Base-by-base conservation (phyloP, 768 basidiomycete species). In the Leccinum variicolor region DNA sequence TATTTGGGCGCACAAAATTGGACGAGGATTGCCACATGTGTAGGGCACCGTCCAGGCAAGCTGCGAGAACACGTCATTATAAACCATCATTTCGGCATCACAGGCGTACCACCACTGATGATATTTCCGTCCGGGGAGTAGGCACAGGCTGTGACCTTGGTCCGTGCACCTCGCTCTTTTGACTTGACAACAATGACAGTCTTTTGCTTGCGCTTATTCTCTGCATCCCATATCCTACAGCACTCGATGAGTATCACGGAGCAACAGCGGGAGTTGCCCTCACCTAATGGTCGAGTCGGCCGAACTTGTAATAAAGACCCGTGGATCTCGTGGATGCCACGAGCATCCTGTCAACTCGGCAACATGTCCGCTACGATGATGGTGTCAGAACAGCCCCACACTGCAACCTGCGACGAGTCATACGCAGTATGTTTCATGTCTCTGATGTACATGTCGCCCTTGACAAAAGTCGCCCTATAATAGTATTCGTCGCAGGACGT, bases 371-470 rank as follows among this genome's bases (percentile, higher is more conserved):
- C 95, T 98, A 57, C 19, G 58, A 28, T 15, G 23, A 51, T 25
- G 25, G 11, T n/a, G 54, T 61, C 19, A 68, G 55, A 17, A 25
- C 45, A 11, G 45, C 55, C 39, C 54, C 41, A 52, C 25, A 34
- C 31, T n/a, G 62, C 51, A 19, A 59, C 45, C 49, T 26, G 52
- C 49, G 63, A 59, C 9, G 28, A 57, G 50, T 77, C 94, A 63
- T 66, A 96, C 96, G 89, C 82, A n/a, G 97, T 99, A 69, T 98
- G 89, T 74, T 93, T 93, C 92, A 99, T 95, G 75, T 99, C 97
- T 55, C 97, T 89, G 64, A 99, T 91, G 72, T 98, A 99, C 58
- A 91, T 92, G 75, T 99, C 97, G 33, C 97, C 97, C 76, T 98
- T 98, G 69, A 93, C 79, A 71, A 82, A 89, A 57, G 86, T 86